Base-by-base conservation (phyloP, 768 basidiomycete species). In the Hygrophorus russula region DNA sequence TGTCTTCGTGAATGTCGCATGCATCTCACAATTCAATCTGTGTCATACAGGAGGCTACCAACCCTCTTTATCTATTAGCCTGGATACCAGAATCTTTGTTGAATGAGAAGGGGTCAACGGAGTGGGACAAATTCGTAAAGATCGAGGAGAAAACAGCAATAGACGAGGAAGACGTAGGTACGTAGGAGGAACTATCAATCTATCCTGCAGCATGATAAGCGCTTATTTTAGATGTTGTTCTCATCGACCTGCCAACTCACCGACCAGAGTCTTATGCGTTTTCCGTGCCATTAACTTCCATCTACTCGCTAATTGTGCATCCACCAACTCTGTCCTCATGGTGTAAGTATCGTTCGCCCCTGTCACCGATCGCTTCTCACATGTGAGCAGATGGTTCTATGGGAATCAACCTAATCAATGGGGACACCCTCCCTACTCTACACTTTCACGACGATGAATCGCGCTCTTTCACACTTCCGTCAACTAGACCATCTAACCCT, bases 391-490 rank as follows among this genome's bases (percentile, higher is more conserved):
- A 92, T 56, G 92, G 92, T 4, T 84, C 85, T 14, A 74, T 93
- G 48, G 86, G 80, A 31, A 77, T 98, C 47, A 94, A 94, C 59
- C 80, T 90, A 45, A 86, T 82, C 50, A 86, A 79, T 51, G 83
- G 85, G 24, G 77, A 82, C 39, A 87, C 91, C 1, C 71, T 96
- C 0, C 89, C 92, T 0, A 89, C 86, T 0, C 73, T 99, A 2
- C 79, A 92, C 61, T 98, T 98, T 61, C 96, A 98, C 59, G 96
- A 98, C 56, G 93, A 98, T 53, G 93, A 97, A 59, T 93, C 91
- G 0, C 76, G 76, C 27, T 92, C 91, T 3, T 78, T 80, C 57
- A 74, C 74, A 2, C 59, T 76, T 41, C 65, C 75, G 56, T 50
- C 78, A 46, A 53, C 71, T 54, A 54, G 66, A 24, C 65, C 74